These are phyloP conservation scores for Penicillium simplicissimum DNA, from an alignment of 495 filamentous ascomycete genomes.

Conservation along the genomic window DNA sequence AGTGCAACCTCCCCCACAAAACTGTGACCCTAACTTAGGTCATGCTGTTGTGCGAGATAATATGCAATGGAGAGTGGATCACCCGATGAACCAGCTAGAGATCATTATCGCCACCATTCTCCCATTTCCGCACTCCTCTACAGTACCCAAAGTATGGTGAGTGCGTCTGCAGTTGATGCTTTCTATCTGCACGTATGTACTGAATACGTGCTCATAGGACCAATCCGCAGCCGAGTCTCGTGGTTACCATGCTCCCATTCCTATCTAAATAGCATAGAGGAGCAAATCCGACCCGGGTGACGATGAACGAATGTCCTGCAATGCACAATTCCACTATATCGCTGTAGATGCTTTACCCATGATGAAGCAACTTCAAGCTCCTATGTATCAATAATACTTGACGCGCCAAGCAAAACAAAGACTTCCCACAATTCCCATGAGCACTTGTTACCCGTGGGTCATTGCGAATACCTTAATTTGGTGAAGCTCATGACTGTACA, in stretches of 20 bases:
- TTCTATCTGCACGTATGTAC: neutral
- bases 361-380: neutral
- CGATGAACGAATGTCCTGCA: too few species aligned
- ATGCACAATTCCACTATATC: too few species aligned
- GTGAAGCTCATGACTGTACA: neutral
- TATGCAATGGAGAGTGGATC: neutral
- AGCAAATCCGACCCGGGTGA: too few species aligned
- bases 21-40: neutral
- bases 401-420: neutral
- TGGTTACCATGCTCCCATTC: constrained; percentile 7
- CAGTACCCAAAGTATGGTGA: neutral
- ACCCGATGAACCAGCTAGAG: neutral
- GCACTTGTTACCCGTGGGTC: neutral
- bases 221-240: constrained; percentile 16
- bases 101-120: neutral
- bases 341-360: neutral
- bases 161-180: neutral
- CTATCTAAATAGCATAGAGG: neutral
- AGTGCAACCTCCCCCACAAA: neutral
- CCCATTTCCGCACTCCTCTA: neutral
- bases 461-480: neutral
- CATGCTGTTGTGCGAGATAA: neutral
- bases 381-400: neutral
- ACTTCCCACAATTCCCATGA: neutral
- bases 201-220: neutral